phyloP scores from a whole-genome alignment of 805 yeast species.

The Limtongozyma cylindracea region DNA sequence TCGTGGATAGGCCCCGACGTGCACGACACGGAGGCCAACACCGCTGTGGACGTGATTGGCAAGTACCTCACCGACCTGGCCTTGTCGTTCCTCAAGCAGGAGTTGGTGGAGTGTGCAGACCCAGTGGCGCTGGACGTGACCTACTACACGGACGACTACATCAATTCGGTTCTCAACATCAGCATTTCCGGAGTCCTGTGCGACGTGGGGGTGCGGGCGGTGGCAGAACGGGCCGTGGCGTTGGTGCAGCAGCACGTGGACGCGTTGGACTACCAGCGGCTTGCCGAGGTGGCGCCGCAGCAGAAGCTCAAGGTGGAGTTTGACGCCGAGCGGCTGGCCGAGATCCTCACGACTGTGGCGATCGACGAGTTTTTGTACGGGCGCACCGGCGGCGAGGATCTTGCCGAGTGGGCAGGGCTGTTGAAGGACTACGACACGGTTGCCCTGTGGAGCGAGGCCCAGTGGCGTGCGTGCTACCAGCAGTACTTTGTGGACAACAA shows the following conservation, averaged over 20 bases:
- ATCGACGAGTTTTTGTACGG: conserved; percentile 71
- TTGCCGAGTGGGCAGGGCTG: conserved; percentile 26
- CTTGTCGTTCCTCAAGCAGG: conserved; percentile 44
- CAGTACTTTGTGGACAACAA: conserved; percentile 30
- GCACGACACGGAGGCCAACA: conserved; percentile 20
- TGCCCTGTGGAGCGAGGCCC: conserved; percentile 27
- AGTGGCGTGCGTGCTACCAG: conserved; percentile 40
- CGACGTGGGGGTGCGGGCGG: conserved; percentile 23
- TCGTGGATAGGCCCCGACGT: conserved; percentile 68
- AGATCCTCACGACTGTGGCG: conserved; percentile 34
- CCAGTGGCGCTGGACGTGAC: conserved; percentile 58
- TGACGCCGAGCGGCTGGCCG: conserved; percentile 37
- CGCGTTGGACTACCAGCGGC: conserved; percentile 33
- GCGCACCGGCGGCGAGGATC: conserved; percentile 25
- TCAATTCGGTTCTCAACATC: conserved; percentile 30
- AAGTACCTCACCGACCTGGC: conserved; percentile 58
- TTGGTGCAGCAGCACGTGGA: conserved; percentile 25
- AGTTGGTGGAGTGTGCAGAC: conserved; percentile 56
- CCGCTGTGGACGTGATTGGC: conserved; percentile 50
- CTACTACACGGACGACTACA: conserved; percentile 51
- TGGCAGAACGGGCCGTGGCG: conserved; percentile 22
- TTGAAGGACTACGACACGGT: conserved; percentile 35
- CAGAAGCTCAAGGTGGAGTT: conserved; percentile 33
- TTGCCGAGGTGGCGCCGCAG: conserved; percentile 45
- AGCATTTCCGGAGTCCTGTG: conserved; percentile 56